Evolutionary conservation across 352 stramenopile genomes (phyloP).

Genomic region (Elongisporangium anandrum): DNA sequence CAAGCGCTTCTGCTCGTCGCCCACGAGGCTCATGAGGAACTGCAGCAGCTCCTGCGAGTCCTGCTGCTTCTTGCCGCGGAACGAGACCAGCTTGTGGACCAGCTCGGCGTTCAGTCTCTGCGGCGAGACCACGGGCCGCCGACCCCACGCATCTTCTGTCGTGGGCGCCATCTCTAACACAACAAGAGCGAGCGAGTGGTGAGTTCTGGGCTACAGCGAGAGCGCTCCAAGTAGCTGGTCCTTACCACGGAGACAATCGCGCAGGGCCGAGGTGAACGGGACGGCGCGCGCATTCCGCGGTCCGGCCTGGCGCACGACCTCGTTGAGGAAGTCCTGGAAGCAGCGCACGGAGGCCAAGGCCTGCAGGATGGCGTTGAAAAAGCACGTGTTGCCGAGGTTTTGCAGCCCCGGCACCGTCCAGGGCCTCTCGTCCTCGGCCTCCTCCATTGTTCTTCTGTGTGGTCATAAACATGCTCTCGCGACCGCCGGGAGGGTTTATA

Average conservation of each 20-base stretch:
- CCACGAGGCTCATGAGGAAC: slow-evolving; percentile 82
- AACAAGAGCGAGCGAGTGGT: slow-evolving; percentile 1
- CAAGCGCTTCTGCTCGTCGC: slow-evolving; percentile 51
- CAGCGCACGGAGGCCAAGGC: slow-evolving; percentile 64
- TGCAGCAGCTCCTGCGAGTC: slow-evolving; percentile 85
- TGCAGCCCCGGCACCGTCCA: slow-evolving; percentile 63
- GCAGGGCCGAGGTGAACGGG: slow-evolving; percentile 59
- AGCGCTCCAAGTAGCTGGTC: not conserved
- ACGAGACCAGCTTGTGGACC: slow-evolving; percentile 42
- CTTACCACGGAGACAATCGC: slow-evolving; percentile 64
- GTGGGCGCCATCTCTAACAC: slow-evolving; percentile 14
- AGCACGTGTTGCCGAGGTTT: slow-evolving; percentile 90
- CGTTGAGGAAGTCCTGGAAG: slow-evolving; percentile 65
- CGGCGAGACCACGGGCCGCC: slow-evolving; percentile 31
- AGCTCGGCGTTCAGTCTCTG: slow-evolving; percentile 57
- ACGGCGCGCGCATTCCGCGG: slow-evolving; percentile 30
- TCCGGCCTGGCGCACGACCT: slow-evolving; percentile 39
- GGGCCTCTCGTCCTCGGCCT: not conserved
- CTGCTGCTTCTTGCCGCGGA: slow-evolving; percentile 78
- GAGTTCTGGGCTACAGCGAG: not conserved
- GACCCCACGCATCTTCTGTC: slow-evolving; percentile 24
- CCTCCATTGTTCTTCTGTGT: slow-evolving; percentile 3
- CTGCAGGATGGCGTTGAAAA: slow-evolving; percentile 89
- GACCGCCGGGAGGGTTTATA: slow-evolving; percentile 8
- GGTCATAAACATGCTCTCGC: not conserved